These are phyloP conservation scores for Hemileia vastatrix DNA, from an alignment of 1,284 basidiomycete species.

Conservation along the genomic window DNA sequence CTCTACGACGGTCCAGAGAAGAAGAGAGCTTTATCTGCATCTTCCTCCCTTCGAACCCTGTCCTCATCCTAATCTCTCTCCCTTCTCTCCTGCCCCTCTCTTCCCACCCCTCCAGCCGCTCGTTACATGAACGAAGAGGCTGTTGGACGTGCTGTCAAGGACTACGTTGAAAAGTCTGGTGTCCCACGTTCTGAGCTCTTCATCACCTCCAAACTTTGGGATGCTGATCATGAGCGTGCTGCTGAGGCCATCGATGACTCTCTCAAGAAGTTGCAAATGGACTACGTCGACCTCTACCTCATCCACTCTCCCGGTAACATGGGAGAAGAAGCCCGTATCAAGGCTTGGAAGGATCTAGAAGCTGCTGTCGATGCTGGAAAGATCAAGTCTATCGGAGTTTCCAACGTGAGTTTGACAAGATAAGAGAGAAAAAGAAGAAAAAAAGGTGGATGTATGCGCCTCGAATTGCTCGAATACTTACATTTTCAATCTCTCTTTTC, in stretches of 20 bases:
- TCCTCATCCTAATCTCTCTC: neutral
- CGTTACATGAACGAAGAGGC: slow-evolving; percentile 43
- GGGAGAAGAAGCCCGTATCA: slow-evolving; percentile 35
- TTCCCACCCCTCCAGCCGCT: slow-evolving; percentile 31
- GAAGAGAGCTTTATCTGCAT: neutral
- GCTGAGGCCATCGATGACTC: slow-evolving; percentile 40
- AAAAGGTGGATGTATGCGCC: neutral
- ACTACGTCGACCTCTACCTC: slow-evolving; percentile 42
- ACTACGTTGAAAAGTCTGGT: slow-evolving; percentile 34
- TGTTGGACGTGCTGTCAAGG: slow-evolving; percentile 38
- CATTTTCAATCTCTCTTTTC: neutral
- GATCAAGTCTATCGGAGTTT: slow-evolving; percentile 42
- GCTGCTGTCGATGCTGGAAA: slow-evolving; percentile 41
- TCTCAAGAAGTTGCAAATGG: no score
- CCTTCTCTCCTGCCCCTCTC: neutral
- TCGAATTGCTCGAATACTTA: neutral
- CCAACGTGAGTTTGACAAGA: slow-evolving; percentile 30
- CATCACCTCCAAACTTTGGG: slow-evolving; percentile 43
- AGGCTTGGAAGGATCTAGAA: slow-evolving; percentile 42
- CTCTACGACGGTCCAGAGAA: no score
- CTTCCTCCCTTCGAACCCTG: slow-evolving; percentile 1
- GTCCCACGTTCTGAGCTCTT: slow-evolving; percentile 40
- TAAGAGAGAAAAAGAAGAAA: neutral
- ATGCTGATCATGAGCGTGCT: slow-evolving; percentile 40
- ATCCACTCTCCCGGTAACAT: slow-evolving; percentile 42